Conservation (phyloP, 805 yeast species). For the Cyberlindnera xylosilytica region DNA sequence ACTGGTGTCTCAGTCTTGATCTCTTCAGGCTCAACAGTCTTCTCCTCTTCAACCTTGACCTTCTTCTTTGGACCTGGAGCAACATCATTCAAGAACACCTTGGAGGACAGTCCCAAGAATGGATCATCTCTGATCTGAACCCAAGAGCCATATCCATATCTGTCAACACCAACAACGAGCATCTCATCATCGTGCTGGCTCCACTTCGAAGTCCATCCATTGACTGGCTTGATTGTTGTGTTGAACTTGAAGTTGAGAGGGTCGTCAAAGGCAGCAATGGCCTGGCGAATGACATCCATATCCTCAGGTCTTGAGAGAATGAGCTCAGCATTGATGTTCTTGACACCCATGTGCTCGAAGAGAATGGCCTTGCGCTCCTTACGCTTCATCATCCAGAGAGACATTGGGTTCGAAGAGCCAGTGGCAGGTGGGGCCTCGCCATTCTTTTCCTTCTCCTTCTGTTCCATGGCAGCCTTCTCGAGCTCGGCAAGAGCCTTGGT, state of each 20-base stretch:
- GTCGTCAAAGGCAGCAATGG: constrained; percentile 55
- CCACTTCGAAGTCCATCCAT: constrained; percentile 94
- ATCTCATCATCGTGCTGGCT: constrained; percentile 76
- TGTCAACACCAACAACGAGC: constrained; percentile 80
- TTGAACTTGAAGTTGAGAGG: constrained; percentile 60
- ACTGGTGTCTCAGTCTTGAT: constrained; percentile 2
- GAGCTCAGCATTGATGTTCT: constrained; percentile 87
- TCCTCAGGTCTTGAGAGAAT: constrained; percentile 83
- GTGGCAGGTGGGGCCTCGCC: constrained; percentile 28
- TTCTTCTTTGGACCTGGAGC: constrained; percentile 34
- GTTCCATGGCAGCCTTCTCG: constrained; percentile 58
- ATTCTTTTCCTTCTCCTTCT: constrained; percentile 41
- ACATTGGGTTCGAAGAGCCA: constrained; percentile 42
- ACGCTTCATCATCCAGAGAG: constrained; percentile 59
- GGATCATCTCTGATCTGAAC: constrained; percentile 93
- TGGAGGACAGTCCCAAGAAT: constrained; percentile 77
- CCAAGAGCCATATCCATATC: constrained; percentile 98
- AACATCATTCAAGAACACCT: constrained; percentile 64
- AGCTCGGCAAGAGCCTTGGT: constrained; percentile 49
- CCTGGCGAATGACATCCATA: constrained; percentile 58
- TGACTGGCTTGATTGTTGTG: constrained; percentile 70
- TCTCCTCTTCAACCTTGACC: constrained; percentile 28
- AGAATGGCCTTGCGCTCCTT: constrained; percentile 87
- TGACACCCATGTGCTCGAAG: constrained; percentile 85
- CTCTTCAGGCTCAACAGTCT: constrained; percentile 6